Evolutionary conservation across 306 rosid species (phyloP), one percentile per base, ranked within the genome.

Genomic region (Malus sylvestris): DNA sequence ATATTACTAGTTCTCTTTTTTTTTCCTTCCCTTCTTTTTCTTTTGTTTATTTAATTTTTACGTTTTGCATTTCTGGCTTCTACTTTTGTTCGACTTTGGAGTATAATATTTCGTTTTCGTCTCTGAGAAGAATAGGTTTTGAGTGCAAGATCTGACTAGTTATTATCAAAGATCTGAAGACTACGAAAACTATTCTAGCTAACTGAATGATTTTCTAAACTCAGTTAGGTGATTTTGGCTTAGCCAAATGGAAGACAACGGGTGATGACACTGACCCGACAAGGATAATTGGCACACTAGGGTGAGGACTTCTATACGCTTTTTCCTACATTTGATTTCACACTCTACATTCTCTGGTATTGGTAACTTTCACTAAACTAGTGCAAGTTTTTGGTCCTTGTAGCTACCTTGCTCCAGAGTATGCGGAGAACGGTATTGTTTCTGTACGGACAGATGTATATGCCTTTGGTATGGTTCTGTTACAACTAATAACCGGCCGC

Each of bases 191-290:
- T 16, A 30, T 32, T 62, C 42, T 5, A 76, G 77, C 73, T 65
- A 67, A 82, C 46, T 23, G 51, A 75, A 45, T 74, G 79, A 29
- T 73, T 32, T 55, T 83, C 35, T 64, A 45, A 63, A 73, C 81
- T 81, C 85, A 93, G 96, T 77, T 93, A 68, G 96, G 91, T 79
- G 98, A 93, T 76, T 93, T 93, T 85, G 98, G 98, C 71, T 87
- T 91, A 49, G 98, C 97, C 15, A 93, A 85, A 82, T 89, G 96
- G 96, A 88, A 79, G 73, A 82, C 74, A 6, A 84, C 80, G 55
- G 18, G 55, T 40, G 91, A 87, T 71, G 96, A 88, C 55, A 35
- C 85, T 75, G 52, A 53, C 29, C 82, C 82, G 64, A 84, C 98
- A 73, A 89, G 90, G 85, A 85, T 89, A 88, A 87, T 93, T 79